phyloP scores from a whole-genome alignment of 768 basidiomycete genomes.

The Sporobolomyces pararoseus region DNA sequence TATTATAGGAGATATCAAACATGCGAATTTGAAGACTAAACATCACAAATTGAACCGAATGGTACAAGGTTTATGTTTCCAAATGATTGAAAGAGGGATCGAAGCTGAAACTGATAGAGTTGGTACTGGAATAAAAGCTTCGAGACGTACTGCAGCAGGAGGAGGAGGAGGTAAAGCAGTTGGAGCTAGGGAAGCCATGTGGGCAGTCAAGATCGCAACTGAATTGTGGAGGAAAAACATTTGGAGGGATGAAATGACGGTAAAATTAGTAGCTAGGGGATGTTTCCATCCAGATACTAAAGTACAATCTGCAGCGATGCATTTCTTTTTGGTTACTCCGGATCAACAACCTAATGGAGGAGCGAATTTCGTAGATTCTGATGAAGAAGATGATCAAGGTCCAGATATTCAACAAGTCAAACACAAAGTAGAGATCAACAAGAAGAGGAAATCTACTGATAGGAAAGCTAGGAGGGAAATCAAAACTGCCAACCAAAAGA shows the following conservation, averaged over 20 bases:
- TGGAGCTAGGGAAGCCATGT: constrained; percentile 82
- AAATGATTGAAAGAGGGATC: constrained; percentile 92
- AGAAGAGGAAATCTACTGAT: constrained; percentile 78
- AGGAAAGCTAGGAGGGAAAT: constrained; percentile 72
- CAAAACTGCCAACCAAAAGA: constrained; percentile 70
- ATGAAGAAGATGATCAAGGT: constrained; percentile 65
- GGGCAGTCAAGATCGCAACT: constrained; percentile 89
- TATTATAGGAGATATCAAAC: constrained; percentile 86
- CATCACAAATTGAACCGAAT: constrained; percentile 95
- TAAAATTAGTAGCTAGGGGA: constrained; percentile 82
- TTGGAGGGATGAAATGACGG: constrained; percentile 76
- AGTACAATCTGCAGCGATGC: constrained; percentile 87
- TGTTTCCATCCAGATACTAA: constrained; percentile 91
- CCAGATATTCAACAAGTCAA: constrained; percentile 69
- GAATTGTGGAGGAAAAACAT: constrained; percentile 91
- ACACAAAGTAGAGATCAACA: constrained; percentile 87
- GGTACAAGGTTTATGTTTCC: constrained; percentile 91
- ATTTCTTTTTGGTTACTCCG: constrained; percentile 90
- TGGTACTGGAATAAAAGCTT: constrained; percentile 67
- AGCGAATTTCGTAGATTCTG: constrained; percentile 67
- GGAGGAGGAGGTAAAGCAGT: constrained; percentile 44
- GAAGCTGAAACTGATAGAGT: constrained; percentile 72
- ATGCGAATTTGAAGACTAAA: constrained; percentile 78
- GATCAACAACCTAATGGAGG: constrained; percentile 44
- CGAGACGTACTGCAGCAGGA: constrained; percentile 45